Evolutionary conservation across 768 basidiomycete species (phyloP).

Genomic region (Chalciporus pseudorubinellus): DNA sequence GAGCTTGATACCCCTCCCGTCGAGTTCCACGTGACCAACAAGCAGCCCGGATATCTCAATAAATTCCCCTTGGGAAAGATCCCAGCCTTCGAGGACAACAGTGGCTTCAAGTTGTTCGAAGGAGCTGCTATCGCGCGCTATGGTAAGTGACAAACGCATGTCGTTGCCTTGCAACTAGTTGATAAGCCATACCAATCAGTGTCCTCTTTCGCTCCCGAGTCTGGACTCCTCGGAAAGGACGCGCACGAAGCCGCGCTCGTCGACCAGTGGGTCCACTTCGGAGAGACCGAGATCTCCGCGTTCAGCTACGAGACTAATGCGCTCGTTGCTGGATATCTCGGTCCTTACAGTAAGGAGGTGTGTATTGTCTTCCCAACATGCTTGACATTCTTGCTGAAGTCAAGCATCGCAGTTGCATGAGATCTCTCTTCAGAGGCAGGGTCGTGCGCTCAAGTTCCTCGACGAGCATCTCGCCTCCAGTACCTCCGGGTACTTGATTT

Average conservation of each 20-base stretch:
- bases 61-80: constrained; percentile 32
- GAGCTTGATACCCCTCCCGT: constrained; percentile 24
- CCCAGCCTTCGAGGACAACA: constrained; percentile 24
- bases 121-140: constrained; percentile 30
- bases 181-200: constrained; percentile 12
- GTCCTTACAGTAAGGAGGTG: constrained; percentile 25
- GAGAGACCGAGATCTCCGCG: constrained; percentile 24
- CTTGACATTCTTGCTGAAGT: not conserved
- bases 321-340: constrained; percentile 16
- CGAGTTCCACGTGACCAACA: constrained; percentile 25
- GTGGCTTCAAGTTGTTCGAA: constrained; percentile 27
- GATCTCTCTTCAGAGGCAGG: constrained; percentile 15
- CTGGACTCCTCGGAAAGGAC: constrained; percentile 25
- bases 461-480: constrained; percentile 21
- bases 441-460: constrained; percentile 23
- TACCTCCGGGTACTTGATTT: constrained; percentile 22
- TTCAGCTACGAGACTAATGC: constrained; percentile 21
- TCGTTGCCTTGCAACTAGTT: not conserved
- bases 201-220: constrained; percentile 25
- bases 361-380: not conserved
- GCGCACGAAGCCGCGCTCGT: constrained; percentile 25
- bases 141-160: constrained; percentile 7
- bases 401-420: constrained; percentile 16
- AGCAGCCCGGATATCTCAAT: constrained; percentile 25
- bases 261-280: constrained; percentile 33